These are phyloP conservation scores for Inonotus obliquus DNA, from an alignment of 1,284 basidiomycete genomes.

Conservation along the genomic window DNA sequence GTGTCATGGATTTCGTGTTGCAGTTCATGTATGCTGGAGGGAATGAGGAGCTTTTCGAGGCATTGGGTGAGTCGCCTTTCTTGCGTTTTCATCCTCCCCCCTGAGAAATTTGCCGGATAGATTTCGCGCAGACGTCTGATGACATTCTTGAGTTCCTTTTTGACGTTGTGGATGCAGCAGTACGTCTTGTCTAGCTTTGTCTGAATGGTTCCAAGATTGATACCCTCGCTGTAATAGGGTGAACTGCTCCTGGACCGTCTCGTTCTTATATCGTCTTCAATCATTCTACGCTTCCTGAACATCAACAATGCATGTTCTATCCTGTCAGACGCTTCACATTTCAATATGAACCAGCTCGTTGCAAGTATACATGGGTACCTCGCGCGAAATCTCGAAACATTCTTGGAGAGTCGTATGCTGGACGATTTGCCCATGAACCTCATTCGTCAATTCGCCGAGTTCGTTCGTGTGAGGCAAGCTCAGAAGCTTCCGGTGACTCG, in stretches of 20 bases:
- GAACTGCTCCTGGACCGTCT: slow-evolving; percentile 87
- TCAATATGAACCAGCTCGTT: slow-evolving; percentile 69
- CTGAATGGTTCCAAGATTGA: background rate
- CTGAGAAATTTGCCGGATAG: slow-evolving; percentile 32
- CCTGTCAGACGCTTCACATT: slow-evolving; percentile 79
- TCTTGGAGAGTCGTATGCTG: slow-evolving; percentile 80
- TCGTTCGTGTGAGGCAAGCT: slow-evolving; percentile 59
- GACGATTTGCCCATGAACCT: slow-evolving; percentile 69
- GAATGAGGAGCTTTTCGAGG: slow-evolving; percentile 72
- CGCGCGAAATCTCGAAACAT: slow-evolving; percentile 79
- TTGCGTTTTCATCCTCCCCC: background rate
- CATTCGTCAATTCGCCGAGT: slow-evolving; percentile 63
- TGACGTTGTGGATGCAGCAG: slow-evolving; percentile 81
- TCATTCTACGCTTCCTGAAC: slow-evolving; percentile 68
- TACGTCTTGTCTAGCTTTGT: slow-evolving; percentile 38
- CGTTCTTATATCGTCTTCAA: slow-evolving; percentile 75
- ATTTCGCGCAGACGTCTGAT: slow-evolving; percentile 64
- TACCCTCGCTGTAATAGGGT: slow-evolving; percentile 45
- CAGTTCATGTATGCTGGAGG: slow-evolving; percentile 77
- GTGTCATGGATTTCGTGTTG: slow-evolving; percentile 74
- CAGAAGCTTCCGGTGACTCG: slow-evolving; percentile 66
- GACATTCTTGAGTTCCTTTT: slow-evolving; percentile 86
- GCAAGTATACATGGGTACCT: slow-evolving; percentile 80
- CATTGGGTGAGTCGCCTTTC: slow-evolving; percentile 47
- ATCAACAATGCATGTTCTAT: slow-evolving; percentile 79